Percentiles rank a stretch among this genome's conserved stretches.
Evolutionary conservation across 225 moss, liverwort and hornwort species (phyloP).

Genomic region (Rhytidiadelphus loreus): DNA sequence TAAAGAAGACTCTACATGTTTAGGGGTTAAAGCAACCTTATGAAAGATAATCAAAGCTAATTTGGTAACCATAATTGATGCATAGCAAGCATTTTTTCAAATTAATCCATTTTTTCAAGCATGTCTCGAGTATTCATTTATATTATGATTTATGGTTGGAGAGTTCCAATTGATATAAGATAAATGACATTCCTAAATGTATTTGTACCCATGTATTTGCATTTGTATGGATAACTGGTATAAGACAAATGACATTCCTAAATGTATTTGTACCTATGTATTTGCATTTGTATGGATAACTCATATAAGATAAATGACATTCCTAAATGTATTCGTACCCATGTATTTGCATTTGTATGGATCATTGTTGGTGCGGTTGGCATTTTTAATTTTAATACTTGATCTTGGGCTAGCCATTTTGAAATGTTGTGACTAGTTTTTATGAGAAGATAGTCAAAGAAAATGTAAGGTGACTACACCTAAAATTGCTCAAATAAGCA

Average conservation of each 20-base stretch:
- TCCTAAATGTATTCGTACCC: no score
- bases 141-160: neutral
- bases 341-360: neutral
- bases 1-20: no score
- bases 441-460: neutral
- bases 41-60: accelerated
- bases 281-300: no score
- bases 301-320: no score
- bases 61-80: neutral
- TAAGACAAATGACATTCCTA: neutral
- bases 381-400: neutral
- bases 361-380: neutral
- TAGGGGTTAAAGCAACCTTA: no score
- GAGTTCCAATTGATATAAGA: neutral
- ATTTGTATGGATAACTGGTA: neutral
- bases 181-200: neutral
- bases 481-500: no score
- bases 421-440: accelerated
- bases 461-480: no score
- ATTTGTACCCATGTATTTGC: accelerated
- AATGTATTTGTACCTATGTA: neutral
- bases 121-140: neutral
- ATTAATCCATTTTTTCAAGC: neutral
- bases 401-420: accelerated
- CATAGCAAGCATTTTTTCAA: neutral